A percentile compares a stretch with the other conserved stretches of the same genome.
Evolutionary conservation across 2,329 filamentous ascomycete species (phyloP).

Genomic region (Lasiodiplodia theobromae): DNA sequence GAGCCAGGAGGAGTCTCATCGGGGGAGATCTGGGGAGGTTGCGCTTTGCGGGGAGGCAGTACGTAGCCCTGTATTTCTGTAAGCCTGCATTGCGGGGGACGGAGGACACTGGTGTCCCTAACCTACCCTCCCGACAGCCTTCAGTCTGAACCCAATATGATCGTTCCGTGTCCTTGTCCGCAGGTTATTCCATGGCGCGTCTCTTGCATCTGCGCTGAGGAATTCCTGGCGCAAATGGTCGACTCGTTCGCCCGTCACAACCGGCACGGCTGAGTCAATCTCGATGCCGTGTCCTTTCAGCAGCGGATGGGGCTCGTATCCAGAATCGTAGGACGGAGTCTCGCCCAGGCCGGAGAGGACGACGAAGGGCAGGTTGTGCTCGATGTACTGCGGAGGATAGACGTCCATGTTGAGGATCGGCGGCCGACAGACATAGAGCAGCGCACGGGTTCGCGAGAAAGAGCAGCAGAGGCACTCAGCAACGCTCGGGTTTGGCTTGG

Average conservation of each 20-base stretch:
- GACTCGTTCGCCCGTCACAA: constrained; percentile 70
- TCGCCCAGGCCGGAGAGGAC: constrained; percentile 76
- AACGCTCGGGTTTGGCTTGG: neutral
- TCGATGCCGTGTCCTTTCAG: constrained; percentile 56
- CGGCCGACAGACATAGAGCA: constrained; percentile 28
- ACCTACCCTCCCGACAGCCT: constrained; percentile 81
- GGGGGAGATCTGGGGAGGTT: constrained; percentile 61
- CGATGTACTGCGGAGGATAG: constrained; percentile 79
- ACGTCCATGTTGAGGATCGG: constrained; percentile 69
- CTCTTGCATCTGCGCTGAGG: constrained; percentile 67
- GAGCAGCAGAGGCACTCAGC: constrained; percentile 11
- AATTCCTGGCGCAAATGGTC: constrained; percentile 72
- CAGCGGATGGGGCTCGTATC: constrained; percentile 51
- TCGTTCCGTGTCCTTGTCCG: constrained; percentile 54
- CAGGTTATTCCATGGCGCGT: constrained; percentile 67
- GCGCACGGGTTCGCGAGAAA: constrained; percentile 4
- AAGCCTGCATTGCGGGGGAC: constrained; percentile 35
- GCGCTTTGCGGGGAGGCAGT: constrained; percentile 68
- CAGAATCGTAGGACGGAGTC: constrained; percentile 35
- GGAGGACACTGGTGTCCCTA: constrained; percentile 39
- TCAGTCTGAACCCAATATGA: constrained; percentile 69
- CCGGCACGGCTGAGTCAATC: constrained; percentile 74
- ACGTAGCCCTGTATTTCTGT: constrained; percentile 56
- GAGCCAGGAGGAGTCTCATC: constrained; percentile 58
- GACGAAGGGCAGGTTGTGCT: constrained; percentile 85